These are phyloP conservation scores for Calonectria ilicicola DNA, from an alignment of 2,329 filamentous ascomycete species.

Conservation along the genomic window DNA sequence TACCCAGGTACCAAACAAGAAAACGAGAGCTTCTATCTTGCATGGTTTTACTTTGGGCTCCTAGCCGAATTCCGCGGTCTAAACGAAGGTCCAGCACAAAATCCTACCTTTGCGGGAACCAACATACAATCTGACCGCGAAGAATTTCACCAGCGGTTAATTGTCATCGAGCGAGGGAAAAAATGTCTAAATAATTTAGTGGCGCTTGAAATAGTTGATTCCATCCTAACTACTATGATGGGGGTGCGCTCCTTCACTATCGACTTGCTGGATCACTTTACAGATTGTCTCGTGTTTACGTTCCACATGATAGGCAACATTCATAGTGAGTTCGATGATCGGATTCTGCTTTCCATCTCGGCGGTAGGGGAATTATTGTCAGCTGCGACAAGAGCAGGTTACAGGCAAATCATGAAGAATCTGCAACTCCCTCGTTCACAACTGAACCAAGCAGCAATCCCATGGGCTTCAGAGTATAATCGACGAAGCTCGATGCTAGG, in stretches of 20 bases:
- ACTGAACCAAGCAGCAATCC: not conserved
- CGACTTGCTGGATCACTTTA: not conserved
- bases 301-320: constrained; percentile 1
- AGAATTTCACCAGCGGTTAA: not conserved
- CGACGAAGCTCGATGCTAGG: not conserved
- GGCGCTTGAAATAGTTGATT: not conserved
- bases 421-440: not conserved
- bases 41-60: not conserved
- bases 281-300: not conserved
- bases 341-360: not conserved
- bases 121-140: not conserved
- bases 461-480: constrained; percentile 2
- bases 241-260: not conserved
- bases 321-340: not conserved
- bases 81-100: not conserved
- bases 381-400: not conserved
- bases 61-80: not conserved
- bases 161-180: not conserved
- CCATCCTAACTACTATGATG: not conserved
- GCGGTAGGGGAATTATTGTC: not conserved
- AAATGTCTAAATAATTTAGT: not conserved
- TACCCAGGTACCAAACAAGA: not conserved
- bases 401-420: not conserved
- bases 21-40: not conserved
- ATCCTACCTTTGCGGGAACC: too few relatives aligned